These are phyloP conservation scores for Lactarius trivialis DNA, from an alignment of 768 basidiomycete genomes.

Conservation along the genomic window DNA sequence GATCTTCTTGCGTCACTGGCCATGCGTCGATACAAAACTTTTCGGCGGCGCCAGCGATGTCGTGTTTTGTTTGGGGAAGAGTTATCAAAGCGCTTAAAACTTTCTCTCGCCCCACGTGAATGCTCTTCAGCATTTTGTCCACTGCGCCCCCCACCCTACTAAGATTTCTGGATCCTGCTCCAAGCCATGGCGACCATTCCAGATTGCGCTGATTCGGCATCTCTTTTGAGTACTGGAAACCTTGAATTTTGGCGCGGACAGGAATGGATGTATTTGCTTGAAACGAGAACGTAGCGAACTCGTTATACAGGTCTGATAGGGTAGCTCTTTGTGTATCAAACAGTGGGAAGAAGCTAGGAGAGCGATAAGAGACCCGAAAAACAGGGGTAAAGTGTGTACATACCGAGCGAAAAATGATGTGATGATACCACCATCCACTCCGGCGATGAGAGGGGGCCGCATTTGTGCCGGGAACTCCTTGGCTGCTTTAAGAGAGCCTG, in stretches of 20 bases:
- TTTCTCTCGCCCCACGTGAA: slow-evolving; percentile 67
- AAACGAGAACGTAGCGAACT: slow-evolving; percentile 86
- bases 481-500: slow-evolving; percentile 42
- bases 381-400: slow-evolving; percentile 27
- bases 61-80: slow-evolving; percentile 78
- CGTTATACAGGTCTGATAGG: slow-evolving; percentile 70
- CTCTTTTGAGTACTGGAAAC: slow-evolving; percentile 51
- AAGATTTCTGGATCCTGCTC: slow-evolving; percentile 69
- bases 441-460: slow-evolving; percentile 66
- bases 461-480: slow-evolving; percentile 77
- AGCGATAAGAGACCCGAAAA: background rate
- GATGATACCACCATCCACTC: slow-evolving; percentile 61
- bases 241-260: slow-evolving; percentile 65
- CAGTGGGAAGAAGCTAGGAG: slow-evolving; percentile 67
- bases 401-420: slow-evolving; percentile 75
- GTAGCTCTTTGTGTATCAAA: slow-evolving; percentile 72
- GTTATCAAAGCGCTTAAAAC: slow-evolving; percentile 51
- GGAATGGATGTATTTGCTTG: slow-evolving; percentile 82
- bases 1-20: slow-evolving; percentile 58
- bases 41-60: slow-evolving; percentile 66
- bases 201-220: slow-evolving; percentile 82
- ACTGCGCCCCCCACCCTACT: slow-evolving; percentile 53
- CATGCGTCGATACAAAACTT: slow-evolving; percentile 88
- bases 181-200: slow-evolving; percentile 69
- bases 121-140: slow-evolving; percentile 54